phyloP scores from a whole-genome alignment of 2,329 filamentous ascomycete species.

The Monascus ruber region DNA sequence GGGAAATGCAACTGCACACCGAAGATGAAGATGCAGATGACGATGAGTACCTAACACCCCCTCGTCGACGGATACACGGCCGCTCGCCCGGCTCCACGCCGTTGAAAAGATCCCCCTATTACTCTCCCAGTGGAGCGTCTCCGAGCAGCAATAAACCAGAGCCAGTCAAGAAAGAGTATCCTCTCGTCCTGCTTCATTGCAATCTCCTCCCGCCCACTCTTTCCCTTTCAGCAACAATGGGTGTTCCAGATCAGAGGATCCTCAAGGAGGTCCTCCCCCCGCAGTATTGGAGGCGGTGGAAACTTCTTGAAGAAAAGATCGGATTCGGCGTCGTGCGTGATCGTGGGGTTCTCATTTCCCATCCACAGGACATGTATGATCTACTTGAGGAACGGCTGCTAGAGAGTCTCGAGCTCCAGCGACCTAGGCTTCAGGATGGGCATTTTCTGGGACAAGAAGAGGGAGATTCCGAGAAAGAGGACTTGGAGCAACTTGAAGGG shows the following conservation, averaged over 20 bases:
- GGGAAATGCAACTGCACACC: slow-evolving; percentile 34
- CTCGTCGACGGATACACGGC: slow-evolving; percentile 15
- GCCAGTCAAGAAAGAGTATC: slow-evolving; percentile 35
- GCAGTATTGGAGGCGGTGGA: slow-evolving; percentile 35
- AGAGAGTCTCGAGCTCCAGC: slow-evolving; percentile 47
- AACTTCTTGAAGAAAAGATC: slow-evolving; percentile 43
- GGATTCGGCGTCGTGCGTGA: slow-evolving; percentile 44
- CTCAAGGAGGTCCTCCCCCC: slow-evolving; percentile 41
- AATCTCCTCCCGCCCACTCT: slow-evolving; percentile 45
- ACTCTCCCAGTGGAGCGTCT: slow-evolving; percentile 18
- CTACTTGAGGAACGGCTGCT: slow-evolving; percentile 50
- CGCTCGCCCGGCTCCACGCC: slow-evolving; percentile 22
- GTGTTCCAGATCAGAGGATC: slow-evolving; percentile 26
- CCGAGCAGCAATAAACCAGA: slow-evolving; percentile 14
- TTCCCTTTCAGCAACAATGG: slow-evolving; percentile 31
- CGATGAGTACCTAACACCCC: slow-evolving; percentile 27
- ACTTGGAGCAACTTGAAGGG: slow-evolving; percentile 7
- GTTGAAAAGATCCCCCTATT: slow-evolving; percentile 22
- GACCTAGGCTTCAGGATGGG: slow-evolving; percentile 45
- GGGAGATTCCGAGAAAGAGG: slow-evolving; percentile 11
- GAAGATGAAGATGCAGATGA: slow-evolving; percentile 28
- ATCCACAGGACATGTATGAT: slow-evolving; percentile 52
- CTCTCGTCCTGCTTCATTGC: slow-evolving; percentile 50
- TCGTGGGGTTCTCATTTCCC: slow-evolving; percentile 50
- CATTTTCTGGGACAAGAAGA: slow-evolving; percentile 41